Conservation (phyloP, 805 yeast genomes). For the Scheffersomyces stipitis region DNA sequence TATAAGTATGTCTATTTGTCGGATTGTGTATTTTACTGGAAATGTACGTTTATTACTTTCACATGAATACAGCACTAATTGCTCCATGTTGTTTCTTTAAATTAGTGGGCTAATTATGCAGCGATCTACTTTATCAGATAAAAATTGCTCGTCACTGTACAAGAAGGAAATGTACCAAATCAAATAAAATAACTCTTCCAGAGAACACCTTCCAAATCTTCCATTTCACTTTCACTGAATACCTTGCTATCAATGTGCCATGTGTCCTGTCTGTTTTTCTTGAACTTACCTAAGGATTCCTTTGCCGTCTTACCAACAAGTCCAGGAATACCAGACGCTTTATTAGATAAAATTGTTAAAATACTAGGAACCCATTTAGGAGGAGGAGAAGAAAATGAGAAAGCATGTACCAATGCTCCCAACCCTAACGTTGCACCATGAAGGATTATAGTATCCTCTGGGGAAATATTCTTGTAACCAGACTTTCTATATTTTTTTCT, state of each 20-base stretch:
- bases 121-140: too few relatives aligned
- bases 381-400: slow-evolving; percentile 87
- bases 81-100: too few relatives aligned
- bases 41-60: too few relatives aligned
- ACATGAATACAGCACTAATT: too few relatives aligned
- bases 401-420: slow-evolving; percentile 86
- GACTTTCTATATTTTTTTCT: slow-evolving; percentile 40
- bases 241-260: slow-evolving; percentile 87
- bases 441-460: slow-evolving; percentile 46
- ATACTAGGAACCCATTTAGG: slow-evolving; percentile 86
- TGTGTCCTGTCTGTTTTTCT: slow-evolving; percentile 89
- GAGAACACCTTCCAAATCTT: slow-evolving; percentile 90
- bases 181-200: slow-evolving; percentile 90
- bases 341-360: slow-evolving; percentile 65
- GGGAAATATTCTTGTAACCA: slow-evolving; percentile 34
- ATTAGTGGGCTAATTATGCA: too few relatives aligned
- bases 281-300: slow-evolving; percentile 75
- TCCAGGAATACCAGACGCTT: slow-evolving; percentile 73
- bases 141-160: too few relatives aligned
- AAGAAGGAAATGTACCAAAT: too few relatives aligned
- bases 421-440: slow-evolving; percentile 90
- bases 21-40: too few relatives aligned
- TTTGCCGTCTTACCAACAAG: slow-evolving; percentile 82
- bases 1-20: too few relatives aligned
- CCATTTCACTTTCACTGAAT: slow-evolving; percentile 76